Conservation (phyloP, 257 asterid species). For the Nicotiana otophora region DNA sequence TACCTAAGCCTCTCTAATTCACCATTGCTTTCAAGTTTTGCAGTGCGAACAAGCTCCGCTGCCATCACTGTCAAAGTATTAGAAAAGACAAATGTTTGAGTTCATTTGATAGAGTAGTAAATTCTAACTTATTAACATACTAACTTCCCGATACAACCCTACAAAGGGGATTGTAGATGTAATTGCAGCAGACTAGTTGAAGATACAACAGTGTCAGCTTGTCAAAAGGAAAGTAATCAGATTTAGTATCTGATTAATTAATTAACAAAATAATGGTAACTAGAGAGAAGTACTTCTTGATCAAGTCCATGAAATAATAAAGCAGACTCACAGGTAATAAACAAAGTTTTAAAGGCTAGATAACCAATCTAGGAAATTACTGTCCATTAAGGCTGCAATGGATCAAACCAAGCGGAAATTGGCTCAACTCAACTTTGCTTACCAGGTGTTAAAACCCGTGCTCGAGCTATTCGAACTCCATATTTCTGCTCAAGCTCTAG, state of each 20-base stretch:
- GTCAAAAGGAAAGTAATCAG: neutral
- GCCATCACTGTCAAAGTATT: conserved; percentile 75
- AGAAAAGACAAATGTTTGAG: neutral
- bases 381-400: neutral
- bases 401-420: neutral
- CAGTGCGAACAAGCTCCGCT: conserved; percentile 85
- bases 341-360: neutral
- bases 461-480: neutral
- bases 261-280: neutral
- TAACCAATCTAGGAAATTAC: neutral
- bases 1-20: conserved; percentile 85
- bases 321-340: neutral
- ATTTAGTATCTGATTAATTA: neutral
- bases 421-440: neutral
- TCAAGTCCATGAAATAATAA: neutral
- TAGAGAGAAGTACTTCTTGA: neutral
- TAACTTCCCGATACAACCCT: neutral
- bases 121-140: neutral
- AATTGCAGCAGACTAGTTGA: neutral
- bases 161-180: neutral
- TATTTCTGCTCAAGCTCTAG: neutral
- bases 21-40: conserved; percentile 53
- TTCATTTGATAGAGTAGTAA: neutral
- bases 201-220: neutral
- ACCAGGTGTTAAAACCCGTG: neutral